Evolutionary conservation across 306 rosid species (phyloP), one percentile per base, ranked within the genome.

Genomic region (Hippophae gyantsensis): DNA sequence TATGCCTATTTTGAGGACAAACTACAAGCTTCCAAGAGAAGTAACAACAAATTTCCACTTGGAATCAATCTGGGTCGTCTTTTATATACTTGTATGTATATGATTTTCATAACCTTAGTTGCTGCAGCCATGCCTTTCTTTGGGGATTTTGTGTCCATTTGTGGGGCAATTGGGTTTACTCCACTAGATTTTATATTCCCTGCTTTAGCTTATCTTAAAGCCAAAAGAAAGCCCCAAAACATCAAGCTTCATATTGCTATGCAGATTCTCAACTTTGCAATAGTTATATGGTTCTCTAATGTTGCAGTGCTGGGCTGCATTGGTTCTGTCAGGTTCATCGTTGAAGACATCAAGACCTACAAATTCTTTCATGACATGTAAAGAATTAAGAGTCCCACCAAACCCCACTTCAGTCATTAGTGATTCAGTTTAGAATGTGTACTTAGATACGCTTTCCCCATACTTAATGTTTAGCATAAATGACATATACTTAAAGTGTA

Each of bases 81-180:
- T 25, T 56, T 41, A 26, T 80, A 51, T 42, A 87, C 93, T 26
- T 58, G 76, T 50, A 32, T 74, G 13, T 80, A 76, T 63, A 80
- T 78, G 80, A 73, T 43, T 49, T 57, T 87, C 27, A 68, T 82
- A n/a, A 82, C 89, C 65, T 75, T 78, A 12, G 61, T 84, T 61
- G 86, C 92, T 40, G 78, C 87, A n/a, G 93, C 89, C 57, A 52
- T 84, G 76, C 93, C 87, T n/a, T 82, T 84, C 61, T 82, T 87
- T 50, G 87, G 87, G 46, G 86, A 84, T 32, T 87, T 82, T 72
- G 85, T 87, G 69, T 69, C 95, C 56, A 82, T 80, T 6, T 84
- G 95, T 10, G 89, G 92, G 52, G 92, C 92, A 56, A 68, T 84
- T 10, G 95, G 92, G 56, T 87, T 87, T 62, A 82, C 93, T 18